phyloP scores from a whole-genome alignment of 768 basidiomycete species.

The Scleroderma bovista region DNA sequence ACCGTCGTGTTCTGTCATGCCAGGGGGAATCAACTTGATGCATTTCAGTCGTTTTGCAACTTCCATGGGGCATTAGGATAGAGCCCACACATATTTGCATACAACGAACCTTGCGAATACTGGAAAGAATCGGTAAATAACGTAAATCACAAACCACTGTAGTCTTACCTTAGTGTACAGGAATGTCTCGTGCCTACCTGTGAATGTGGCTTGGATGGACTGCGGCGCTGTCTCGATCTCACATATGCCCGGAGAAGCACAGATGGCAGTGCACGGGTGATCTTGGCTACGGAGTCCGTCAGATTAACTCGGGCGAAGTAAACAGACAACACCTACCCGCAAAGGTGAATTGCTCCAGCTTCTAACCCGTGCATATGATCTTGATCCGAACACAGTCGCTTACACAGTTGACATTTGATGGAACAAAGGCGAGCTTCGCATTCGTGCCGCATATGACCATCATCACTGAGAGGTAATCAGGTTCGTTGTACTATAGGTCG shows the following conservation, averaged over 20 bases:
- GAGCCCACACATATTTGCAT: background rate
- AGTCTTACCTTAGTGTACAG: slow-evolving; percentile 54
- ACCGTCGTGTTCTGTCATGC: slow-evolving; percentile 39
- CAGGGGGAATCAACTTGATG: slow-evolving; percentile 40
- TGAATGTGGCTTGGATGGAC: slow-evolving; percentile 57
- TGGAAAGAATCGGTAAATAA: slow-evolving; percentile 11
- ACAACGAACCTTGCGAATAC: slow-evolving; percentile 48
- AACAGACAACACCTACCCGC: slow-evolving; percentile 38
- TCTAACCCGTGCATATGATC: slow-evolving; percentile 52
- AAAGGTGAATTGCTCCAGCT: slow-evolving; percentile 41
- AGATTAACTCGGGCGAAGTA: background rate
- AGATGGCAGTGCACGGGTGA: slow-evolving; percentile 42
- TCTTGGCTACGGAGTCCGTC: slow-evolving; percentile 35
- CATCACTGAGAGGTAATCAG: slow-evolving; percentile 31
- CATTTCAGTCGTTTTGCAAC: slow-evolving; percentile 49
- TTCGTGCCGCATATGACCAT: slow-evolving; percentile 39
- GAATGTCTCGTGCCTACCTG: slow-evolving; percentile 54
- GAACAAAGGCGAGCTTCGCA: slow-evolving; percentile 54
- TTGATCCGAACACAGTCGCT: slow-evolving; percentile 41
- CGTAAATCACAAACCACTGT: background rate
- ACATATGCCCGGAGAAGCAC: slow-evolving; percentile 45
- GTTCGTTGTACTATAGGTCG: background rate
- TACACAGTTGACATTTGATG: slow-evolving; percentile 49
- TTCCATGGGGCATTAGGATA: slow-evolving; percentile 10
- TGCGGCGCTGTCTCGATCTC: slow-evolving; percentile 55